Base-by-base conservation (phyloP, 148 eudicot species). In the Drosera capensis region DNA sequence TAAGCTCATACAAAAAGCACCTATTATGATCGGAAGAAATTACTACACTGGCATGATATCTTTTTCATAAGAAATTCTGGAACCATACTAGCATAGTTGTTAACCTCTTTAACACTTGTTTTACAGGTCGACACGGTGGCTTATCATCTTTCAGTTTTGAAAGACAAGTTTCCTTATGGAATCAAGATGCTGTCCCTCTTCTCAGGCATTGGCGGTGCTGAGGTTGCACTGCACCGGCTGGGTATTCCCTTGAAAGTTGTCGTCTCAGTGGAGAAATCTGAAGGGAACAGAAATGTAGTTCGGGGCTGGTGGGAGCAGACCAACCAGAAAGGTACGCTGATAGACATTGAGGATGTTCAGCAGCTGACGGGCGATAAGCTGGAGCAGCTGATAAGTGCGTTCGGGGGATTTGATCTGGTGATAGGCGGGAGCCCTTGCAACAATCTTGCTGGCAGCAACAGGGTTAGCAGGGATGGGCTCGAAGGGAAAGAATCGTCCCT, bases 251-350 rank as follows among this genome's bases (percentile, higher is more conserved):
- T 88, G 21, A 88, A 75, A 14, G 63, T 48, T 7, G 92, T 88
- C 1, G 93, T 88, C 0, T 83, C 92, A 0, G 80, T 88, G 0
- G 95, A 88, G n/a, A n/a, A n/a, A n/a, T n/a, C n/a, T 0, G 80
- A 80, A 47, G 95, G 68, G 13, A 90, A 84, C 61, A 51, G 86
- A 44, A 68, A 75, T 20, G 71, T 80, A 0, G 66, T 80, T 7
- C 57, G 74, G 47, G 62, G 78, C 41, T 88, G 94, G 92, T 88
- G 94, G 97, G 94, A 88, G 52, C 96, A 88, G 26, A 88, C 96
- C 0, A 80, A 75, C 55, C 94, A 83, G 43, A 64, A 55, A 5
- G 96, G 94, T 1, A 60, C 44, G 0, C 40, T 88, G 20, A 68
- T 68, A 0, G 79, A 88, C 37, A 62, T 72, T 5, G 68, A 49